These are phyloP conservation scores for Gillenia trifoliata DNA, from an alignment of 306 rosid species.

Conservation along the genomic window DNA sequence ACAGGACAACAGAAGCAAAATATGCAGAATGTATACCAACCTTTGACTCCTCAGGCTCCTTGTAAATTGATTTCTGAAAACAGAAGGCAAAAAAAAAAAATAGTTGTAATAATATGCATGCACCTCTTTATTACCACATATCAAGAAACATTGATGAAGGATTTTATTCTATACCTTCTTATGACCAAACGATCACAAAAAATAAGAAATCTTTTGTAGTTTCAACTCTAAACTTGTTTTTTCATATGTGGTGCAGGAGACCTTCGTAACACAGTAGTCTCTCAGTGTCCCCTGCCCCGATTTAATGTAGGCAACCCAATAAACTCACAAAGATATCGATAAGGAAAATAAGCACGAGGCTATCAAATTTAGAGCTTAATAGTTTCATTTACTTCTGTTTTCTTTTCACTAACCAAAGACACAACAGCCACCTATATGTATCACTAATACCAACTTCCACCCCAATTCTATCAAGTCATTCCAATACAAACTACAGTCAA, in stretches of 20 bases:
- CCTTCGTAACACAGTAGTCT: background rate
- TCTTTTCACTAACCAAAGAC: background rate
- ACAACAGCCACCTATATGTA: background rate
- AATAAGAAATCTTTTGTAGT: background rate
- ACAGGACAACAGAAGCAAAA: background rate
- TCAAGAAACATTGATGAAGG: conserved; percentile 4
- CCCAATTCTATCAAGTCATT: background rate
- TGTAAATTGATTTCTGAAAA: conserved; percentile 78
- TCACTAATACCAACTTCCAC: background rate
- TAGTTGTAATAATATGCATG: conserved; percentile 16
- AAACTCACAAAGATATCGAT: background rate
- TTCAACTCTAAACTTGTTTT: background rate
- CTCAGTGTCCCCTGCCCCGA: background rate
- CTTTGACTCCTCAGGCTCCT: conserved; percentile 76
- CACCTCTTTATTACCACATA: background rate
- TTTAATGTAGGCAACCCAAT: background rate
- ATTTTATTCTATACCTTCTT: background rate
- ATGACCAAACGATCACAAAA: background rate
- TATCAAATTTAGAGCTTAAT: background rate
- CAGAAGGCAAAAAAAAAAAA: background rate
- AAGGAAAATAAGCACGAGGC: background rate
- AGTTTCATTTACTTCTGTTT: background rate
- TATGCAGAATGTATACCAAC: conserved; percentile 36
- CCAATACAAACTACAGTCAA: background rate
- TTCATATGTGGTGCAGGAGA: background rate